Evolutionary conservation across 495 filamentous ascomycete species (phyloP), one percentile per base, ranked within the genome.

Genomic region (Cercophora sp.): DNA sequence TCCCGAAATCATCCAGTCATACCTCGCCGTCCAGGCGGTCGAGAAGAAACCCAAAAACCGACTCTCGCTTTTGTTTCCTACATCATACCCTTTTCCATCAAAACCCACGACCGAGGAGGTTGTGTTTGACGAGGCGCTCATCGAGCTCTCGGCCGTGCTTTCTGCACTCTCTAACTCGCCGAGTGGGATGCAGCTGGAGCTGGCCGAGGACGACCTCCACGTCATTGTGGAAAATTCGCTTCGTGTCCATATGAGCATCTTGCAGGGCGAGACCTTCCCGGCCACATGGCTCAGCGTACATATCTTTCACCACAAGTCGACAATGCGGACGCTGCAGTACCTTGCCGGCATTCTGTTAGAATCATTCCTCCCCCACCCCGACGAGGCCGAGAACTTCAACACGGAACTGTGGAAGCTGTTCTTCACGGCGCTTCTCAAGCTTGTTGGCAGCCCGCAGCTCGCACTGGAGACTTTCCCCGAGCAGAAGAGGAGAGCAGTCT

Each of bases 391-490:
- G 62, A 78, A 79, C 8, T 99, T 96, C 64, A 87, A 94, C 63
- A 96, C 88, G 8, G 89, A 92, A 48, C 74, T 96, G 2, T 99
- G 93, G 93, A 91, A 89, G 54, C 73, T 85, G 32, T 97, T 96
- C 70, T 96, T 99, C 66, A 85, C 81, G 10, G 91, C 89, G 0
- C 70, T 99, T 39, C 77, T 99, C 27, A 89, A 86, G 62, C 85
- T 97, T 3, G 89, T 97, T 6, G 87, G 88, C 0, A 95, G 88
- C 57, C 81, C 91, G 36, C 87, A 86, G 5, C 75, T 99, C 9
- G 91, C 93, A 11, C 79, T 99, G 20, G 93, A 99, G 63, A 96
- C 91, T 0, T 97, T 96, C 65, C 89, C 94, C 0, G 94, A 97
- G 69, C 93, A 99, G 70, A 97, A 96, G 67, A 76, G 94, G 32